phyloP scores from a whole-genome alignment of 2,329 filamentous ascomycete species.

The Cordyceps tenuipes region DNA sequence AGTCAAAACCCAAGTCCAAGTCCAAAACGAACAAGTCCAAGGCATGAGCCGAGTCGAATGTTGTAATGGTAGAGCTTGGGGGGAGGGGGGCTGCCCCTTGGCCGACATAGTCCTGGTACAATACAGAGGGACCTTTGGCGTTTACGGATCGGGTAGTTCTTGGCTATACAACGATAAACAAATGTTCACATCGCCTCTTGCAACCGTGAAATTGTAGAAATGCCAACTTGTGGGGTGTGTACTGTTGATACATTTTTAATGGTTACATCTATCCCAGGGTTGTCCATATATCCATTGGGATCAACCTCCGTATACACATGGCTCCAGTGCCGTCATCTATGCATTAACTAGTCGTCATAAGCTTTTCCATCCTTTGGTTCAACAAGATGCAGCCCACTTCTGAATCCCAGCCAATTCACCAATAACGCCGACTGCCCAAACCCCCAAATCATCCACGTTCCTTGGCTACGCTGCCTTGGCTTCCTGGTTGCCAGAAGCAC shows the following conservation, averaged over 20 bases:
- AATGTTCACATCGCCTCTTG: background rate
- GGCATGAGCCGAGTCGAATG: background rate
- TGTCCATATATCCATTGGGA: background rate
- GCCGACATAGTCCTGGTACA: background rate
- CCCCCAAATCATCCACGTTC: background rate
- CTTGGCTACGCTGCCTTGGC: background rate
- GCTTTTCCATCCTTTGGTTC: background rate
- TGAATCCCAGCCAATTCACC: background rate
- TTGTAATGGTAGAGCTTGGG: too few species aligned
- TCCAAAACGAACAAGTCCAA: conserved; percentile 16
- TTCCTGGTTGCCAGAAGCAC: conserved; percentile 13
- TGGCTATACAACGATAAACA: background rate
- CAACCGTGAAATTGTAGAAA: too few species aligned
- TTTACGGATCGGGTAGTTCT: background rate
- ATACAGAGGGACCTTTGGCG: background rate
- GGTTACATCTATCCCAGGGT: background rate
- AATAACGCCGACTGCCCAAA: background rate
- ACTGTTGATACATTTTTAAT: background rate
- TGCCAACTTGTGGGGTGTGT: background rate
- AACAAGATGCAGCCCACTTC: background rate
- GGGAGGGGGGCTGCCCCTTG: background rate
- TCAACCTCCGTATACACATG: background rate
- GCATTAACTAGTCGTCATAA: background rate
- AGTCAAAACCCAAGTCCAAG: conserved; percentile 19
- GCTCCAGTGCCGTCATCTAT: background rate